A percentile compares a stretch with the other conserved stretches of the same genome.
phyloP scores from a whole-genome alignment of 2,329 filamentous ascomycete genomes.

The Microdochium nivale region DNA sequence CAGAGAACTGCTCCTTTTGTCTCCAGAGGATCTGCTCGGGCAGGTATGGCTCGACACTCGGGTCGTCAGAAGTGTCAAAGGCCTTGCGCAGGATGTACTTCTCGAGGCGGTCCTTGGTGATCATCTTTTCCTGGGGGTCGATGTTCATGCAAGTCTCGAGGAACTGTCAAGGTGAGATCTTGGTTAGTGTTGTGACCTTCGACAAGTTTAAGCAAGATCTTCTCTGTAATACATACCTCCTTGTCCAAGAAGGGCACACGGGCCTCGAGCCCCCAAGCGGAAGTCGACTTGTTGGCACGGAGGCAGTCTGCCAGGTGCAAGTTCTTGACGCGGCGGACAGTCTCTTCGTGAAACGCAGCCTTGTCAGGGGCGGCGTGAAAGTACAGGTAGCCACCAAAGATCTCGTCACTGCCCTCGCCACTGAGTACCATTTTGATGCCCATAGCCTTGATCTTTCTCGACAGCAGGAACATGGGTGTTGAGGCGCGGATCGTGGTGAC shows the following conservation, averaged over 20 bases:
- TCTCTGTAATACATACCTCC: conserved; percentile 40
- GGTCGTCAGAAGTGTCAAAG: conserved; percentile 87
- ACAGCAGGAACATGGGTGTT: conserved; percentile 96
- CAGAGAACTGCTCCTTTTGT: conserved; percentile 99
- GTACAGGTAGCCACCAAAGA: conserved; percentile 97
- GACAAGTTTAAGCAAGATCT: background rate
- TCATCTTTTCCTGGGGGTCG: conserved; percentile 93
- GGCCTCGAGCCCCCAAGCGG: conserved; percentile 95
- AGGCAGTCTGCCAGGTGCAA: conserved; percentile 93
- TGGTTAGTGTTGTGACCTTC: conserved; percentile 10
- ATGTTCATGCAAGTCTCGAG: conserved; percentile 89
- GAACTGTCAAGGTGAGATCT: conserved; percentile 48
- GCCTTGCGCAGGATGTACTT: conserved; percentile 98
- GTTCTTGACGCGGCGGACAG: conserved; percentile 90
- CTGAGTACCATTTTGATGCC: conserved; percentile 99
- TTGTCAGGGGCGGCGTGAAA: conserved; percentile 92
- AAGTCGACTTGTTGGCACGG: conserved; percentile 97
- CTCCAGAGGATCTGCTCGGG: conserved; percentile 93
- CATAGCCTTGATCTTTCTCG: conserved; percentile 98
- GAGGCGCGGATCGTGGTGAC: conserved; percentile 97
- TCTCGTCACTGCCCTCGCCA: conserved; percentile 95
- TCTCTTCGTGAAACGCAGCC: conserved; percentile 92
- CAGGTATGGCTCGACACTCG: conserved; percentile 75
- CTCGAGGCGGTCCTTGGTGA: conserved; percentile 80
- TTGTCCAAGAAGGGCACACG: conserved; percentile 98